phyloP scores from a whole-genome alignment of 179 eudicot species.

The Heliamphora pulchella region DNA sequence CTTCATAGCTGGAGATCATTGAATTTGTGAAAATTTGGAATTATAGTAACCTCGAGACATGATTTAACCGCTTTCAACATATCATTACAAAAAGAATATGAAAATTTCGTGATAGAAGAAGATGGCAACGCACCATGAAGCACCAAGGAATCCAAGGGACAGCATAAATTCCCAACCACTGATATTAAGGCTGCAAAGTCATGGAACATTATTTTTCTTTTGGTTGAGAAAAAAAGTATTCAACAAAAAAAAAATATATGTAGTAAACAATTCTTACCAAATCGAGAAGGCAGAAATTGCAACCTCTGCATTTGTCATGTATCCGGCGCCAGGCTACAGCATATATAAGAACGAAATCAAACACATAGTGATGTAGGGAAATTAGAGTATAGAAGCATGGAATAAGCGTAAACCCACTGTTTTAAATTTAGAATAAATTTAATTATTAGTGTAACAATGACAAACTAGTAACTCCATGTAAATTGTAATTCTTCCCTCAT shows the following conservation, averaged over 20 bases:
- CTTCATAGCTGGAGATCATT: too few relatives aligned
- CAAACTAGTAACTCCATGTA: too few relatives aligned
- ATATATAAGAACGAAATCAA: not conserved
- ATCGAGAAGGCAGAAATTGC: conserved; percentile 73
- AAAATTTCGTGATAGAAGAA: not conserved
- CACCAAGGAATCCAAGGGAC: conserved; percentile 48
- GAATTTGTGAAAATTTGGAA: too few relatives aligned
- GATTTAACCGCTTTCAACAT: too few relatives aligned
- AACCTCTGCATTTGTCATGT: conserved; percentile 51
- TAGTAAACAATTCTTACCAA: conserved; percentile 30
- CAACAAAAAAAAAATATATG: not conserved
- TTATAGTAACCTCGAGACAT: too few relatives aligned
- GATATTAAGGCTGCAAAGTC: conserved; percentile 55
- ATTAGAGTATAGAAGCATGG: not conserved
- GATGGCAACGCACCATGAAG: not conserved
- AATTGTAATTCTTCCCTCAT: too few relatives aligned
- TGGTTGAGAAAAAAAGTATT: too few relatives aligned
- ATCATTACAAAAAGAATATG: too few relatives aligned
- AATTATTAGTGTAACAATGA: too few relatives aligned
- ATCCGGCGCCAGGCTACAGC: conserved; percentile 51
- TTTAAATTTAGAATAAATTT: too few relatives aligned
- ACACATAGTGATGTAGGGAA: not conserved
- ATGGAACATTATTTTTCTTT: too few relatives aligned
- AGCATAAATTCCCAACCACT: conserved; percentile 63
- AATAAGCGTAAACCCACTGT: not conserved